A percentile compares a stretch with the other conserved stretches of the same genome.
These are phyloP conservation scores for Corniculantispora saksenae DNA, from an alignment of 2,329 filamentous ascomycete genomes.

Conservation along the genomic window DNA sequence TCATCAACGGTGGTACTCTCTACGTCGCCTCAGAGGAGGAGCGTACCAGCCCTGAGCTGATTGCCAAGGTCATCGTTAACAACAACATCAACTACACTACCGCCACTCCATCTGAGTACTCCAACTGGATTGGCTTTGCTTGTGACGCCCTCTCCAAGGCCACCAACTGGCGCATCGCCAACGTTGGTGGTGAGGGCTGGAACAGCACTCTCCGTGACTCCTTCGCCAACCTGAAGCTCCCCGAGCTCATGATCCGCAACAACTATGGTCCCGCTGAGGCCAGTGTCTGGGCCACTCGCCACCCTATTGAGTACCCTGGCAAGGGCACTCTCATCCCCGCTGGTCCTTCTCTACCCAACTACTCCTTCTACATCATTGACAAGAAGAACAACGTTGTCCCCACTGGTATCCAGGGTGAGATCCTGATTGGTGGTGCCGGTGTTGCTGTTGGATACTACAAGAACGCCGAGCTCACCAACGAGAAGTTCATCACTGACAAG, in stretches of 20 bases:
- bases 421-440: conserved; percentile 38
- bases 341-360: conserved; percentile 31
- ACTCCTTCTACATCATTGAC: conserved; percentile 45
- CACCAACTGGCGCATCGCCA: conserved; percentile 24
- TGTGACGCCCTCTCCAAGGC: conserved; percentile 15
- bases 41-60: conserved; percentile 37
- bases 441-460: conserved; percentile 44
- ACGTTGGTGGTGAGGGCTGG: conserved; percentile 23
- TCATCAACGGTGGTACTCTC: conserved; percentile 39
- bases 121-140: conserved; percentile 30
- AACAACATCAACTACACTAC: conserved; percentile 39
- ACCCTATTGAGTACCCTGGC: conserved; percentile 16
- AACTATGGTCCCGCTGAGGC: conserved; percentile 21
- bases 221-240: conserved; percentile 21
- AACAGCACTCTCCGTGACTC: conserved; percentile 16
- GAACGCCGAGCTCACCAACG: conserved; percentile 22
- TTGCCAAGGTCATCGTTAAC: conserved; percentile 38
- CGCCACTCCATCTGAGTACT: conserved; percentile 44
- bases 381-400: conserved; percentile 24
- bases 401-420: conserved; percentile 25
- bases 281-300: conserved; percentile 20
- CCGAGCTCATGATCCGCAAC: conserved; percentile 18
- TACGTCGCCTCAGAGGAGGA: conserved; percentile 32
- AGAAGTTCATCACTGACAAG: conserved; percentile 23
- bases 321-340: conserved; percentile 25